These are phyloP conservation scores for Penicillium sp. DNA, from an alignment of 2,329 filamentous ascomycete species.

Conservation along the genomic window DNA sequence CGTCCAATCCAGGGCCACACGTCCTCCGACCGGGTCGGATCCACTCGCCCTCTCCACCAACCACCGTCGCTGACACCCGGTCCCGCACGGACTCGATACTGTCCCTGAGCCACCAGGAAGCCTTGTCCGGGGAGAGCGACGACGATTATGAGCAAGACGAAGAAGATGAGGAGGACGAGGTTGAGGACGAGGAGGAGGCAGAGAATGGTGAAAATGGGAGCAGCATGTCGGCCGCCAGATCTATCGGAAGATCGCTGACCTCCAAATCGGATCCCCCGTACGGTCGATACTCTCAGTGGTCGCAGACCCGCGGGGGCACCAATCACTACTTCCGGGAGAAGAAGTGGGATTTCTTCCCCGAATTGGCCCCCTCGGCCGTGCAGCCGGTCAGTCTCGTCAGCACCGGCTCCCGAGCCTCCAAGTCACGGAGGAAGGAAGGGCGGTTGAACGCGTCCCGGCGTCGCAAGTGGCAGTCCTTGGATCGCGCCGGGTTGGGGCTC, in stretches of 20 bases:
- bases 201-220: neutral
- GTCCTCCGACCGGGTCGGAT: conserved; percentile 7
- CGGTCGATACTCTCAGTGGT: conserved; percentile 19
- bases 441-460: conserved; percentile 18
- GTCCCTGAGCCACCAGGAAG: conserved; percentile 2
- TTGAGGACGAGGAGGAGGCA: neutral
- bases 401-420: conserved; percentile 5
- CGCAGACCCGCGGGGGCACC: conserved; percentile 17
- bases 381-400: conserved; percentile 10
- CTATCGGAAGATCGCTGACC: neutral
- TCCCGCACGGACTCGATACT: conserved; percentile 12
- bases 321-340: conserved; percentile 38
- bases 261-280: conserved; percentile 24
- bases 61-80: conserved; percentile 1
- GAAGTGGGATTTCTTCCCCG: conserved; percentile 39
- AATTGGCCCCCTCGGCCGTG: conserved; percentile 28
- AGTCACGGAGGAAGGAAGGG: conserved; percentile 20
- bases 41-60: conserved; percentile 10
- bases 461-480: conserved; percentile 21
- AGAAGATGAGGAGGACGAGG: no score
- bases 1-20: neutral
- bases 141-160: neutral
- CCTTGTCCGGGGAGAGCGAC: neutral
- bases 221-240: no score
- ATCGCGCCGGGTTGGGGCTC: conserved; percentile 16